A percentile compares a stretch with the other conserved stretches of the same genome.
phyloP scores from a whole-genome alignment of 176 grass and related monocot species.

The Aegilops tauschii region DNA sequence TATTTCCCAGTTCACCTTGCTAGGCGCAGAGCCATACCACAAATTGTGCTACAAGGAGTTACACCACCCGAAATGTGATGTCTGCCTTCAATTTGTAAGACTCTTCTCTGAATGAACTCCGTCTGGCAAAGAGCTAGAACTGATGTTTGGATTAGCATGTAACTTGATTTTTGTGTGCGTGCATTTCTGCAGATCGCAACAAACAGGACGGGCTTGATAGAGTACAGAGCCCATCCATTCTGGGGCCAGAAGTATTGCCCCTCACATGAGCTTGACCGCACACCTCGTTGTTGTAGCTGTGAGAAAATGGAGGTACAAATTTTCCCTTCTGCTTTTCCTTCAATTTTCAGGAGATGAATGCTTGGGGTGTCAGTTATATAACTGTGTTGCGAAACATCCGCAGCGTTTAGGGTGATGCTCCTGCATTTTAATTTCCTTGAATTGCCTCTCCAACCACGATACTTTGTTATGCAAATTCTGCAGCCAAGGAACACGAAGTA shows the following conservation, averaged over 20 bases:
- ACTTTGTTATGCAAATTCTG: constrained; percentile 11
- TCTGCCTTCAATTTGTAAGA: constrained; percentile 98
- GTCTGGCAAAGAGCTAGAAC: not conserved
- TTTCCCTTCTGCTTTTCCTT: not conserved
- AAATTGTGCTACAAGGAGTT: constrained; percentile 93
- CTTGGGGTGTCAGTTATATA: not conserved
- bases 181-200: constrained; percentile 64
- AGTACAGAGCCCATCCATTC: constrained; percentile 85
- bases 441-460: not conserved
- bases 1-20: constrained; percentile 83
- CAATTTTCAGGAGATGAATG: not conserved
- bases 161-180: not conserved
- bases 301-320: constrained; percentile 84
- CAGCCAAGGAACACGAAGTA: constrained; percentile 78
- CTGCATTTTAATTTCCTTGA: not conserved
- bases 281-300: constrained; percentile 80
- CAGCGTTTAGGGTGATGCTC: not conserved
- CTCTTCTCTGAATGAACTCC: constrained; percentile 7
- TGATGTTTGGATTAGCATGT: not conserved
- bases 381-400: not conserved
- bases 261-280: constrained; percentile 66
- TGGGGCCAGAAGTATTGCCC: constrained; percentile 96
- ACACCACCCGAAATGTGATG: constrained; percentile 92
- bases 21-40: constrained; percentile 67
- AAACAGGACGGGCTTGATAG: constrained; percentile 67